Conservation (phyloP, 768 basidiomycete genomes). For the Boletales sp. region DNA sequence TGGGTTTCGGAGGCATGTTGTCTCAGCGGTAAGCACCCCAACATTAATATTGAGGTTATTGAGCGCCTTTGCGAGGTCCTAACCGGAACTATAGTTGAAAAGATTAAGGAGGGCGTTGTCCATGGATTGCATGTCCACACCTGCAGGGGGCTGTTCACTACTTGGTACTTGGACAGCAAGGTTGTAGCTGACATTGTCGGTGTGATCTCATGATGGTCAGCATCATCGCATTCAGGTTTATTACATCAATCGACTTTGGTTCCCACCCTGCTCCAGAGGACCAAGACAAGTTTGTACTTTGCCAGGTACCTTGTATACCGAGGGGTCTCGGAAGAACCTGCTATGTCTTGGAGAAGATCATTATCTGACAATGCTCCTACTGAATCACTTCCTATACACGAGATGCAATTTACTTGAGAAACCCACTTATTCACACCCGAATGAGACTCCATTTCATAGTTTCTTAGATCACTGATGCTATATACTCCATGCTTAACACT, state of each 20-base stretch:
- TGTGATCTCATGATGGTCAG: slow-evolving; percentile 94
- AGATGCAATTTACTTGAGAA: slow-evolving; percentile 94
- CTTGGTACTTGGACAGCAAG: too few relatives aligned
- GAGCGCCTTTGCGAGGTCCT: too few relatives aligned
- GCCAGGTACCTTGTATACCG: slow-evolving; percentile 99
- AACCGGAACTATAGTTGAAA: too few relatives aligned
- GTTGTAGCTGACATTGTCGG: slow-evolving; percentile 62
- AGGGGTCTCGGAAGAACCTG: slow-evolving; percentile 84
- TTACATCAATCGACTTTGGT: slow-evolving; percentile 85
- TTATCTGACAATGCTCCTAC: slow-evolving; percentile 90
- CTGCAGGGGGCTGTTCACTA: too few relatives aligned
- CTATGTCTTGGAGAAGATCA: slow-evolving; percentile 99
- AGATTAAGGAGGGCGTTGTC: too few relatives aligned
- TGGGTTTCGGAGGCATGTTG: too few relatives aligned
- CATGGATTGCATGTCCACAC: too few relatives aligned
- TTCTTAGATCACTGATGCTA: too few relatives aligned
- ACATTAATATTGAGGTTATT: too few relatives aligned
- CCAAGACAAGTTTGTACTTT: slow-evolving; percentile 96
- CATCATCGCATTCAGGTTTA: slow-evolving; percentile 95
- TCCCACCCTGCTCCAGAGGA: slow-evolving; percentile 82
- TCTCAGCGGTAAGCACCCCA: too few relatives aligned
- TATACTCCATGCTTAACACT: too few relatives aligned
- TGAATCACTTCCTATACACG: slow-evolving; percentile 93
- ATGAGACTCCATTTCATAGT: too few relatives aligned
- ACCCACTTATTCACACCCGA: slow-evolving; percentile 94